phyloP scores from a whole-genome alignment of 129 eudicot species.

The Pulicaria dysenterica region DNA sequence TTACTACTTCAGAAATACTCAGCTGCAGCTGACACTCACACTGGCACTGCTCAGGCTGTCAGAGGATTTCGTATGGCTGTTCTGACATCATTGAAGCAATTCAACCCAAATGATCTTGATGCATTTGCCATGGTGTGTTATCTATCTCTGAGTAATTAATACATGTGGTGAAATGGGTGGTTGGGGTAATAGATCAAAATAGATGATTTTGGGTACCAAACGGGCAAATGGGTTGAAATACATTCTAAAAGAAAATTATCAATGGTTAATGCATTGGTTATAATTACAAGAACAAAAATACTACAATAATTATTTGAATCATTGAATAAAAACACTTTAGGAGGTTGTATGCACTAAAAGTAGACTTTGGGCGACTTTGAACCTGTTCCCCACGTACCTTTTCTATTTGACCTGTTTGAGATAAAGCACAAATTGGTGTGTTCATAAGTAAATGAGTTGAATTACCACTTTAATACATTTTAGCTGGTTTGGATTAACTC shows the following conservation, averaged over 20 bases:
- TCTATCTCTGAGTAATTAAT: constrained; percentile 13
- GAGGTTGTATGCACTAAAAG: background rate
- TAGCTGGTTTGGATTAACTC: background rate
- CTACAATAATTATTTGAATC: background rate
- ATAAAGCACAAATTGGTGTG: background rate
- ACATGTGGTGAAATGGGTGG: background rate
- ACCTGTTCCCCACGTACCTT: background rate
- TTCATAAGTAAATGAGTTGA: background rate
- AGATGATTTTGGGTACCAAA: background rate
- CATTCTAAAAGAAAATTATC: background rate
- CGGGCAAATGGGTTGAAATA: background rate
- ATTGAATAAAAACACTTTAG: background rate
- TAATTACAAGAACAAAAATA: background rate
- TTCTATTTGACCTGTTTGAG: background rate
- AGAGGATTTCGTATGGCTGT: constrained; percentile 98
- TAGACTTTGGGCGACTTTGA: background rate
- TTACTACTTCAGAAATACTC: constrained; percentile 94
- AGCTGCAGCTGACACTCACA: constrained; percentile 86
- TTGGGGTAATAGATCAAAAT: background rate
- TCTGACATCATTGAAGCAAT: constrained; percentile 83
- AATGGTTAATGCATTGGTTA: background rate
- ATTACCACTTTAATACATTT: background rate
- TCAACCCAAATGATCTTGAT: constrained; percentile 84
- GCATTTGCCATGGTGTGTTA: constrained; percentile 91
- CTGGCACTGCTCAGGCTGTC: constrained; percentile 80